Conservation (phyloP, 2,329 filamentous ascomycete genomes). For the Neofusicoccum ribis region DNA sequence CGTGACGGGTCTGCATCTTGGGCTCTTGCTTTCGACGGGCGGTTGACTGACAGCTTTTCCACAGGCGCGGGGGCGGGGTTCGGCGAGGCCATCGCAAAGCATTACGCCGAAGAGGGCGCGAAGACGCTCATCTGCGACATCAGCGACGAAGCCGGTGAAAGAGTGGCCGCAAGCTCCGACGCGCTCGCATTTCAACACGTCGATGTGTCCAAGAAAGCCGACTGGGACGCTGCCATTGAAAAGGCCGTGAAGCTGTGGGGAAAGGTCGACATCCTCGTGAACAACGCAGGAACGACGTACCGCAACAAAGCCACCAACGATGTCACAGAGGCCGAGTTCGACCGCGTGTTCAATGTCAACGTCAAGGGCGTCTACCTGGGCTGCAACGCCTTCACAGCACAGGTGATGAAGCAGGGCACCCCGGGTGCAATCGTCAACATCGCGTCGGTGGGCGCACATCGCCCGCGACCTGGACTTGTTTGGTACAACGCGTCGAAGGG, state of each 20-base stretch:
- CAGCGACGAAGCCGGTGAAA: constrained; percentile 53
- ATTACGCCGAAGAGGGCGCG: constrained; percentile 61
- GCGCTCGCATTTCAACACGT: constrained; percentile 42
- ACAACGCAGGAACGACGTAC: constrained; percentile 61
- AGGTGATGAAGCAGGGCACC: constrained; percentile 58
- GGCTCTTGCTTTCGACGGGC: constrained; percentile 11
- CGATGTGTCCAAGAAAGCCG: constrained; percentile 54
- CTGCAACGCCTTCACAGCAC: constrained; percentile 59
- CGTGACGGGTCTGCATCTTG: constrained; percentile 48
- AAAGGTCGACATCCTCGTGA: constrained; percentile 60
- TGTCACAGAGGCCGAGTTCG: constrained; percentile 67
- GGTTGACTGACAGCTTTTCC: constrained; percentile 17
- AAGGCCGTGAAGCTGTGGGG: constrained; percentile 56
- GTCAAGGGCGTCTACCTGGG: constrained; percentile 67
- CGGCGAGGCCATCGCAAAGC: constrained; percentile 61
- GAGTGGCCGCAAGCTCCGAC: constrained; percentile 49
- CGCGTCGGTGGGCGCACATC: constrained; percentile 62
- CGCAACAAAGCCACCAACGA: constrained; percentile 54
- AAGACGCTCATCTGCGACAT: constrained; percentile 65
- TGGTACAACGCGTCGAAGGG: constrained; percentile 73
- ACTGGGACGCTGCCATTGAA: constrained; percentile 57
- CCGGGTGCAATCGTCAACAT: constrained; percentile 66
- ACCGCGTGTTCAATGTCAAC: constrained; percentile 67
- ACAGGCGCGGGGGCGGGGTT: constrained; percentile 63
- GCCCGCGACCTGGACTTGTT: constrained; percentile 63